A percentile compares a stretch with the other conserved stretches of the same genome.
Evolutionary conservation across 805 yeast genomes (phyloP).

Genomic region (Suhomyces faveliae): DNA sequence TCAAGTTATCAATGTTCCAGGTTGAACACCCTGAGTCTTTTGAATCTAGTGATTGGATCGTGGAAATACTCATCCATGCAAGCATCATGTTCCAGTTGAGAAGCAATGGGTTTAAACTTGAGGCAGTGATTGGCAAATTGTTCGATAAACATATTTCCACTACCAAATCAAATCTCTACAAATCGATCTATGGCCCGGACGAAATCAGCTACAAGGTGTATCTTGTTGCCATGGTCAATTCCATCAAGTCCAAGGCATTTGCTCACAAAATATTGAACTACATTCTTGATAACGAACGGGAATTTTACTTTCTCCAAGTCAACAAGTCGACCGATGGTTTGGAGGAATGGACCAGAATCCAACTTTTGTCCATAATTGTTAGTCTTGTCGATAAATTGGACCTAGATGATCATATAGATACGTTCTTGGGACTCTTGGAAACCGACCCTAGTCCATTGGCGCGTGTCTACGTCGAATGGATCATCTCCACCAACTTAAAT

Average conservation of each 20-base stretch:
- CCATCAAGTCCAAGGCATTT: slow-evolving; percentile 25
- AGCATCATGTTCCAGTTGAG: slow-evolving; percentile 53
- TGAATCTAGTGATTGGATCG: slow-evolving; percentile 50
- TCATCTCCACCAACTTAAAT: slow-evolving; percentile 47
- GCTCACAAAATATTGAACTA: slow-evolving; percentile 31
- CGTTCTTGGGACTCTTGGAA: slow-evolving; percentile 36
- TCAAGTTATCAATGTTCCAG: slow-evolving; percentile 46
- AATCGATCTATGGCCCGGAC: slow-evolving; percentile 50
- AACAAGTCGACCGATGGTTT: slow-evolving; percentile 59
- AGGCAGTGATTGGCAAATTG: slow-evolving; percentile 50
- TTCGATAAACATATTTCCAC: slow-evolving; percentile 41
- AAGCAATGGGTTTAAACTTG: slow-evolving; percentile 58
- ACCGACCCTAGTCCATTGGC: slow-evolving; percentile 77
- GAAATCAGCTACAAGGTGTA: slow-evolving; percentile 56
- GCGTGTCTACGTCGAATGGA: slow-evolving; percentile 79
- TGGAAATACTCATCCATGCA: slow-evolving; percentile 45
- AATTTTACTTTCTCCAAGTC: slow-evolving; percentile 48
- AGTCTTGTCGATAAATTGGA: slow-evolving; percentile 39
- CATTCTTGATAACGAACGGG: slow-evolving; percentile 36
- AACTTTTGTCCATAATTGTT: slow-evolving; percentile 52
- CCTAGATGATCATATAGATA: slow-evolving; percentile 20
- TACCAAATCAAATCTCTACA: slow-evolving; percentile 34
- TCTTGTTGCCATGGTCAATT: slow-evolving; percentile 47
- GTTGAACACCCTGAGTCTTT: slow-evolving; percentile 27
- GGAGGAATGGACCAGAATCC: slow-evolving; percentile 67